phyloP scores from a whole-genome alignment of 768 basidiomycete species.

The Peribolospora kevripleyi region DNA sequence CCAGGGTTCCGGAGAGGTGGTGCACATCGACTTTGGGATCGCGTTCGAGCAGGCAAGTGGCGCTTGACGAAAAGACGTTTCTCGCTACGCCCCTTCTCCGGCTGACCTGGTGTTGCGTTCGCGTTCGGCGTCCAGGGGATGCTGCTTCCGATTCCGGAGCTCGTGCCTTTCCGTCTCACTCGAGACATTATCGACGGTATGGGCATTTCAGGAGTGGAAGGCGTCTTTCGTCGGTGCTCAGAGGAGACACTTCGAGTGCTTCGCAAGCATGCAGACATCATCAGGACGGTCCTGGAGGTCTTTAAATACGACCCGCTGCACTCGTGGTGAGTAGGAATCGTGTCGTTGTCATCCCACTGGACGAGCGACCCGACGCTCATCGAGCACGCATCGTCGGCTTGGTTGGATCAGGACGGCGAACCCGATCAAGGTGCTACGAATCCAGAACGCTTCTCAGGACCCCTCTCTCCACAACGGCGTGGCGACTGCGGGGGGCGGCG shows the following conservation, averaged over 20 bases:
- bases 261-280: constrained; percentile 55
- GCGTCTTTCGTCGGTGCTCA: constrained; percentile 82
- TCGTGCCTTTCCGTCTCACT: constrained; percentile 85
- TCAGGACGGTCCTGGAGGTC: constrained; percentile 86
- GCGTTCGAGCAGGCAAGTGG: constrained; percentile 68
- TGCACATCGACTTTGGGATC: constrained; percentile 90
- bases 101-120: not conserved
- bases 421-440: constrained; percentile 29
- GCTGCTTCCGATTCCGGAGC: constrained; percentile 50
- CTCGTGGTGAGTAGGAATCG: constrained; percentile 38
- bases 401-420: constrained; percentile 39
- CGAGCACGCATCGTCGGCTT: not conserved
- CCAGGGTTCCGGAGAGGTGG: constrained; percentile 51
- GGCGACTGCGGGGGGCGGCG: too few relatives aligned
- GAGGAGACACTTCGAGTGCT: constrained; percentile 86
- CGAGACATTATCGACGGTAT: constrained; percentile 83
- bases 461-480: too few relatives aligned
- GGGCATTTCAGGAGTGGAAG: constrained; percentile 67
- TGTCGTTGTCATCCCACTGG: not conserved
- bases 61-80: not conserved
- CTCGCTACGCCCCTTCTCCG: not conserved
- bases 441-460: not conserved
- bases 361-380: not conserved
- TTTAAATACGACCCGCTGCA: constrained; percentile 93
- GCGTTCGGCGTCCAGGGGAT: constrained; percentile 38